A percentile compares a stretch with the other conserved stretches of the same genome.
Conservation (phyloP, 768 basidiomycete species). For the Boletus pseudo-olivaceus region DNA sequence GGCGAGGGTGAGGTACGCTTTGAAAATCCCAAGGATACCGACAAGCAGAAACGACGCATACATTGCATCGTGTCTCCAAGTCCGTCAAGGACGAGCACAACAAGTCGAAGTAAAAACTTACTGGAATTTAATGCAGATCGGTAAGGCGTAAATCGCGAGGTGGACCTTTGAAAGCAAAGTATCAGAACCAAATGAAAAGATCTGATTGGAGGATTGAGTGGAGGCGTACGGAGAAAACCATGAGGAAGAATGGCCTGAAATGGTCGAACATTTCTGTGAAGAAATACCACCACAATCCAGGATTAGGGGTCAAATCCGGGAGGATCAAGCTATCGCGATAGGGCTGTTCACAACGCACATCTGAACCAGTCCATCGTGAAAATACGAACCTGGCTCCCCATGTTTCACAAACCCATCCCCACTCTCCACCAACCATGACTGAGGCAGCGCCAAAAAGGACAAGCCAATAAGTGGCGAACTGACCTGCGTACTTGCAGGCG, state of each 20-base stretch:
- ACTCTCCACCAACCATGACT: conserved; percentile 55
- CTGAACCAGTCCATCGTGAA: not conserved
- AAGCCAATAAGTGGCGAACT: conserved; percentile 51
- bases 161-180: conserved; percentile 52
- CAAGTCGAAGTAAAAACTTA: conserved; percentile 32
- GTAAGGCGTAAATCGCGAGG: conserved; percentile 74
- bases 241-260: conserved; percentile 92
- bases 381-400: conserved; percentile 76
- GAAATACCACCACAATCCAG: conserved; percentile 98
- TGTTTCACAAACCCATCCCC: conserved; percentile 69
- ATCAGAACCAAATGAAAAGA: not conserved
- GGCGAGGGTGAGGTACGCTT: conserved; percentile 87
- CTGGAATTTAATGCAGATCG: conserved; percentile 88
- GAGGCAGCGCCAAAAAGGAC: conserved; percentile 45
- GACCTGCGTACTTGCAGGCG: conserved; percentile 32
- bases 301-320: conserved; percentile 89
- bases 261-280: conserved; percentile 99
- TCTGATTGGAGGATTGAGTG: not conserved
- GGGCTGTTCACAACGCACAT: not conserved
- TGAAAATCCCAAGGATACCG: conserved; percentile 80
- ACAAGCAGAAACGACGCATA: conserved; percentile 73
- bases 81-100: not conserved
- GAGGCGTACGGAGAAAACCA: conserved; percentile 79
- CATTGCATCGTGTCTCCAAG: conserved; percentile 72
- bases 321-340: conserved; percentile 58